These are phyloP conservation scores for Lachancea meyersii DNA, from an alignment of 805 yeast genomes.

Conservation along the genomic window DNA sequence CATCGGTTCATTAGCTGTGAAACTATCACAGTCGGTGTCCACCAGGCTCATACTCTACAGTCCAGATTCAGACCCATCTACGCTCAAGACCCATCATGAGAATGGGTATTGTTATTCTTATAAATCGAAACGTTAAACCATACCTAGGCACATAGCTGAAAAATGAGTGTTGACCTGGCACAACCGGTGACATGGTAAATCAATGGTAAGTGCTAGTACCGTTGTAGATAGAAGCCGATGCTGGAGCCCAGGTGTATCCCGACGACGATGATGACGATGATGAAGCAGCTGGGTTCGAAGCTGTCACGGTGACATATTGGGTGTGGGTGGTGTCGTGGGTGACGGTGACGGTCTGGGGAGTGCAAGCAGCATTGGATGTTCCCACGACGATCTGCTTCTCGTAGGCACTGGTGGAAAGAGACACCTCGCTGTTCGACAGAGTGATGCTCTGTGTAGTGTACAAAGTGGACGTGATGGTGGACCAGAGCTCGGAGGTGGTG, in stretches of 20 bases:
- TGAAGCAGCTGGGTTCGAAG: not conserved
- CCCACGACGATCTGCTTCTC: constrained; percentile 11
- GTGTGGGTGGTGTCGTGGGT: constrained; percentile 11
- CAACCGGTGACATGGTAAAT: not conserved
- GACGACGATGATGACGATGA: too few relatives aligned
- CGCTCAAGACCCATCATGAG: too few relatives aligned
- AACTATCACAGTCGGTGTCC: not conserved
- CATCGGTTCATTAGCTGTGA: not conserved
- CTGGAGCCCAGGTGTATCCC: constrained; percentile 1
- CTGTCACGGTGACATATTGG: constrained; percentile 12
- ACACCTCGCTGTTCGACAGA: constrained; percentile 10
- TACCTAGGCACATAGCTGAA: not conserved
- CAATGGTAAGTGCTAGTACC: constrained; percentile 1
- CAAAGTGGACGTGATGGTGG: constrained; percentile 22
- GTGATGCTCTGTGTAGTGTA: constrained; percentile 16
- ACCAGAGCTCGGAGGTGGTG: constrained; percentile 11
- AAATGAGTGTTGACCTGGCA: not conserved
- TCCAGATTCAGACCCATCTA: too few relatives aligned
- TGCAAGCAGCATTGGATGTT: constrained; percentile 8
- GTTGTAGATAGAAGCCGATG: constrained; percentile 6
- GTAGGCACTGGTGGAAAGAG: constrained; percentile 10
- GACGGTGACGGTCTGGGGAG: constrained; percentile 13
- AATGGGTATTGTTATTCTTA: too few relatives aligned
- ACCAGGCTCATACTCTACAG: too few relatives aligned
- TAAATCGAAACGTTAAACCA: not conserved